Evolutionary conservation across 345 rosid species (phyloP).

Genomic region (Jatropha curcas): DNA sequence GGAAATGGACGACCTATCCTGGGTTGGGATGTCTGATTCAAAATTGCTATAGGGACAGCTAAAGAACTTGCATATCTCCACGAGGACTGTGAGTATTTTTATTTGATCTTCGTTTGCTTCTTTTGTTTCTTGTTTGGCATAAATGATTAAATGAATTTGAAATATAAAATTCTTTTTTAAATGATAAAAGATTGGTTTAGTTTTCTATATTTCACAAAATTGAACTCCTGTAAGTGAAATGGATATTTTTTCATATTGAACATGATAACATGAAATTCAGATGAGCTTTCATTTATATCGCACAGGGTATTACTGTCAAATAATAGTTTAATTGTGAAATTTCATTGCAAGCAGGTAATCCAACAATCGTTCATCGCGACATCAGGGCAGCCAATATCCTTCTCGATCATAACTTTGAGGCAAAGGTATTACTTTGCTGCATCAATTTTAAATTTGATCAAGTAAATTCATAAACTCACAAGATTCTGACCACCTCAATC

Average conservation of each 20-base stretch:
- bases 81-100: slow-evolving; percentile 25
- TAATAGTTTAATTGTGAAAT: neutral
- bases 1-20: slow-evolving; percentile 16
- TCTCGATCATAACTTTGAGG: slow-evolving; percentile 26
- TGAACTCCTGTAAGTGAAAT: no score
- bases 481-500: neutral
- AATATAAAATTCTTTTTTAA: no score
- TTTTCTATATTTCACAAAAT: no score
- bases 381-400: slow-evolving; percentile 30
- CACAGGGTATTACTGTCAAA: no score
- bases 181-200: no score
- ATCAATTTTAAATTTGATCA: neutral
- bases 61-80: slow-evolving; percentile 33
- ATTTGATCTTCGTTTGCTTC: neutral
- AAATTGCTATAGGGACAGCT: slow-evolving; percentile 26
- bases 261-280: no score
- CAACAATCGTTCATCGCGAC: slow-evolving; percentile 26
- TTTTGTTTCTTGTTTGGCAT: no score
- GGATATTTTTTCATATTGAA: no score
- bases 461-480: neutral
- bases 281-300: no score
- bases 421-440: no score
- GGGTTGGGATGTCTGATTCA: slow-evolving; percentile 24
- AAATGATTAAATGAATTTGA: no score
- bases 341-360: slow-evolving; percentile 16